These are phyloP conservation scores for Arthroderma sp. DNA, from an alignment of 2,329 filamentous ascomycete species.

Conservation along the genomic window DNA sequence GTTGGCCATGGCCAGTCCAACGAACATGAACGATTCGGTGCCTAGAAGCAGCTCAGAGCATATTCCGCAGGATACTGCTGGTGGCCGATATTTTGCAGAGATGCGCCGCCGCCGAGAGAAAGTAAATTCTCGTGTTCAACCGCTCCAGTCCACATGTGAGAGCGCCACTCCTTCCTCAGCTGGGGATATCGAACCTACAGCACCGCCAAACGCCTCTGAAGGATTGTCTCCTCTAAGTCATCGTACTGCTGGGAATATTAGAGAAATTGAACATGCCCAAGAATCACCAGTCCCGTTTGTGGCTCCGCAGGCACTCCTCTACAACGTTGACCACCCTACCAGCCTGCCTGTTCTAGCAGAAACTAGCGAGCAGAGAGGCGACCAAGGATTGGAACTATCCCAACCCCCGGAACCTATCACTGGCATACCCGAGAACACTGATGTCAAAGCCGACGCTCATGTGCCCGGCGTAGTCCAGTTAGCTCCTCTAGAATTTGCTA, in stretches of 20 bases:
- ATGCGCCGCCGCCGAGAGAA: slow-evolving; percentile 19
- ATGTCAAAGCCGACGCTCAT: slow-evolving; percentile 12
- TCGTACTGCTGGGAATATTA: slow-evolving; percentile 16
- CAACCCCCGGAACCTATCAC: slow-evolving; percentile 1
- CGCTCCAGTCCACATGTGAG: slow-evolving; percentile 14
- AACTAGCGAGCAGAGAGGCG: not conserved
- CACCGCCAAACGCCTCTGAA: slow-evolving; percentile 17
- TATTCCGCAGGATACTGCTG: slow-evolving; percentile 18
- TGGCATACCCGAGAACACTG: slow-evolving; percentile 1
- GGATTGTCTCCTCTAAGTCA: slow-evolving; percentile 23
- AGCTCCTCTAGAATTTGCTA: slow-evolving; percentile 27
- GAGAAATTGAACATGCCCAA: slow-evolving; percentile 12
- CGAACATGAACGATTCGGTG: slow-evolving; percentile 1
- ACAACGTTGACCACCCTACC: slow-evolving; percentile 9
- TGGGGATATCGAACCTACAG: slow-evolving; percentile 26
- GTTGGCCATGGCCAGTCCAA: slow-evolving; percentile 1
- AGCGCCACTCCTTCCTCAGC: slow-evolving; percentile 30
- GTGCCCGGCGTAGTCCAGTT: slow-evolving; percentile 22
- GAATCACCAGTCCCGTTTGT: slow-evolving; percentile 16
- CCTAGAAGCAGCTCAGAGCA: slow-evolving; percentile 1
- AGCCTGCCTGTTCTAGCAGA: slow-evolving; percentile 2
- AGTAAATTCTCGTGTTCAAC: slow-evolving; percentile 14
- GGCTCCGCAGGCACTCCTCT: slow-evolving; percentile 17
- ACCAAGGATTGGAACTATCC: slow-evolving; percentile 2
- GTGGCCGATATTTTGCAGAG: slow-evolving; percentile 20